Conservation (phyloP, 176 grass and related monocot genomes). For the Carex scoparia region DNA sequence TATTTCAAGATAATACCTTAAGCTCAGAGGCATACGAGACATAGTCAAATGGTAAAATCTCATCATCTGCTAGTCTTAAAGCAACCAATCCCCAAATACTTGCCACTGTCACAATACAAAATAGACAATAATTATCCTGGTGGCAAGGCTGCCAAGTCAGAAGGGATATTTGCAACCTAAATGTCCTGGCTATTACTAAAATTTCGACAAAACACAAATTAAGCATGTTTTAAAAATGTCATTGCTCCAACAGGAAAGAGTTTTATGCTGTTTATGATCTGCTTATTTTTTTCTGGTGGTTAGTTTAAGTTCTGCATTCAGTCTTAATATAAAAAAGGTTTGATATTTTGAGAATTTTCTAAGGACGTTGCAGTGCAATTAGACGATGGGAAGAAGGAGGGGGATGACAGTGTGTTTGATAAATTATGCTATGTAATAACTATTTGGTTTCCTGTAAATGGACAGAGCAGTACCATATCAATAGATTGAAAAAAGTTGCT, state of each 20-base stretch:
- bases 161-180: background rate
- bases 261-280: background rate
- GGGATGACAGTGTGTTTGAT: background rate
- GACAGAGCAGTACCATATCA: background rate
- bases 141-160: background rate
- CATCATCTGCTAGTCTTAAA: constrained; percentile 67
- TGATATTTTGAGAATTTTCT: background rate
- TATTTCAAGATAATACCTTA: constrained; percentile 34
- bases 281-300: background rate
- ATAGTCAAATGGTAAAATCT: constrained; percentile 75
- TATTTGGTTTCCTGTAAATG: background rate
- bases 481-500: background rate
- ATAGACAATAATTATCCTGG: background rate
- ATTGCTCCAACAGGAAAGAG: background rate
- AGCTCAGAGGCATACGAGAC: constrained; percentile 53
- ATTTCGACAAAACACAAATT: background rate
- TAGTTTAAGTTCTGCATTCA: background rate
- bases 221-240: background rate
- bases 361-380: background rate
- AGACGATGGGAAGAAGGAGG: background rate
- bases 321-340: background rate
- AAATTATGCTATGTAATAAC: background rate
- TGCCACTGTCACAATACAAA: constrained; percentile 38
- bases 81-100: constrained; percentile 86
- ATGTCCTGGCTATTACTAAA: background rate